phyloP scores from a whole-genome alignment of 2,329 filamentous ascomycete species.

The Lachnellula subtilissima region DNA sequence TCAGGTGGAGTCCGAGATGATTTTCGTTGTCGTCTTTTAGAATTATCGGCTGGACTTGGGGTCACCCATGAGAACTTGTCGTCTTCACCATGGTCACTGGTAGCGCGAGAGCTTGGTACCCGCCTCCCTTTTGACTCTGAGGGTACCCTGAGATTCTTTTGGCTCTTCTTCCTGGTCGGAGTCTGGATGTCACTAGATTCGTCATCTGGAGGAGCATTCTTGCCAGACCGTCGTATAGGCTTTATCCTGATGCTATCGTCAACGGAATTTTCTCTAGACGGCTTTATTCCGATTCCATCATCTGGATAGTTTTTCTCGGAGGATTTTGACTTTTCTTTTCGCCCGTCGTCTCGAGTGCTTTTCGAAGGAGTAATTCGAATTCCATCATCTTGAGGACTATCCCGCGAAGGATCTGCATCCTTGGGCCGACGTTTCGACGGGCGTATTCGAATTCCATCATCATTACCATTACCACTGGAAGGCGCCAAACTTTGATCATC shows the following conservation, averaged over 20 bases:
- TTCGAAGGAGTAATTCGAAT: constrained; percentile 24
- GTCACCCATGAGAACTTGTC: constrained; percentile 18
- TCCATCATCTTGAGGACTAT: not conserved
- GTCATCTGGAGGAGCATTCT: constrained; percentile 10
- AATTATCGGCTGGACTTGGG: constrained; percentile 20
- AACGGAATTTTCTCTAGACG: constrained; percentile 11
- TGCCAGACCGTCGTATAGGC: constrained; percentile 13
- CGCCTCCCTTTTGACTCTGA: constrained; percentile 14
- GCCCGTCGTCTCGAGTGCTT: not conserved
- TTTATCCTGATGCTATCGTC: constrained; percentile 7
- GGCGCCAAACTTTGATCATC: constrained; percentile 2
- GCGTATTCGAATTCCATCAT: constrained; percentile 11
- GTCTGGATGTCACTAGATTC: constrained; percentile 4
- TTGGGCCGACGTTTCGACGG: not conserved
- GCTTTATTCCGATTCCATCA: constrained; percentile 16
- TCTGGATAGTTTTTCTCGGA: constrained; percentile 5
- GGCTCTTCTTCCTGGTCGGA: constrained; percentile 19
- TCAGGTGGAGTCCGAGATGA: constrained; percentile 28
- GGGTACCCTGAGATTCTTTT: constrained; percentile 17
- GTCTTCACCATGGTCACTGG: constrained; percentile 12
- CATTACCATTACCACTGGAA: not conserved
- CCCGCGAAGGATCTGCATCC: not conserved
- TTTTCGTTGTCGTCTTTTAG: constrained; percentile 19
- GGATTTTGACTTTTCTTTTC: too few species aligned
- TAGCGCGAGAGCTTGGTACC: constrained; percentile 13